Conservation (phyloP, 768 basidiomycete genomes). For the Rubroboletus satanas region DNA sequence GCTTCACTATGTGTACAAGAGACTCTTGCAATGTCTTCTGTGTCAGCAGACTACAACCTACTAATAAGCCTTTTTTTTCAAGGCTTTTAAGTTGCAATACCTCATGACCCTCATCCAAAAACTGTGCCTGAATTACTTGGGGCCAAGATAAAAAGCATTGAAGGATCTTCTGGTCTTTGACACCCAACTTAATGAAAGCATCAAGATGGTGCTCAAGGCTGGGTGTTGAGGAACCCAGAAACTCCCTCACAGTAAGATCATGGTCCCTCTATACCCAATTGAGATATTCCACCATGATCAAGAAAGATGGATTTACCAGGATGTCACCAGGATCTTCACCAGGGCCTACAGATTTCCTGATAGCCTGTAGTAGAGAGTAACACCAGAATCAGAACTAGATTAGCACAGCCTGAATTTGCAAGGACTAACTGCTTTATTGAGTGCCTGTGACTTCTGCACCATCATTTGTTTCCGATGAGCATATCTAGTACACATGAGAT, state of each 20-base stretch:
- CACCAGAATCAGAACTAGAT: background rate
- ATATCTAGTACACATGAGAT: background rate
- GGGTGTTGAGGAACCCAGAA: conserved; percentile 21
- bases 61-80: conserved; percentile 17
- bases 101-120: conserved; percentile 12
- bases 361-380: background rate
- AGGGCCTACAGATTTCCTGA: background rate
- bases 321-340: background rate
- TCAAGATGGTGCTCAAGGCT: conserved; percentile 18
- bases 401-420: background rate
- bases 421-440: background rate
- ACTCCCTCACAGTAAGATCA: conserved; percentile 4
- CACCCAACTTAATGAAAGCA: conserved; percentile 20
- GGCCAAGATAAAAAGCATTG: conserved; percentile 25
- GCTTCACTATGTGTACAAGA: background rate
- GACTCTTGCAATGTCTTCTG: conserved; percentile 6
- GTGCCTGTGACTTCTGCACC: background rate
- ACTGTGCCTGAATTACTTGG: conserved; percentile 7
- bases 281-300: background rate
- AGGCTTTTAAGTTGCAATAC: conserved; percentile 19
- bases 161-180: conserved; percentile 21
- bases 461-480: background rate
- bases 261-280: background rate
- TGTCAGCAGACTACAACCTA: conserved; percentile 1
- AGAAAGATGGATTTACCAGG: conserved; percentile 7